Conservation (phyloP, 805 yeast genomes). For the Komagataella pseudopastoris region DNA sequence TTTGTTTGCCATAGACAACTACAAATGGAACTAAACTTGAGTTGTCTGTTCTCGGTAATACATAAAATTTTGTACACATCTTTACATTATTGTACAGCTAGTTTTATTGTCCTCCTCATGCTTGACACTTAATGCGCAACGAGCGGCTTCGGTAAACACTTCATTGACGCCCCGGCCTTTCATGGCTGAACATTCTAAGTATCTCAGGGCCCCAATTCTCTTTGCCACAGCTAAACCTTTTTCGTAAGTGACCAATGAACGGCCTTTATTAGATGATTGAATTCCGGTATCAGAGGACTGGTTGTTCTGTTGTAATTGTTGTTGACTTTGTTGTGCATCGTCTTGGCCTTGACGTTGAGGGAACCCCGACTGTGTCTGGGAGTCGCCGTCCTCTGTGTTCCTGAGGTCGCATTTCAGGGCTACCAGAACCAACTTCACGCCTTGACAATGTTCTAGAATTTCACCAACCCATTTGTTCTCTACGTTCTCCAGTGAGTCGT, state of each 20-base stretch:
- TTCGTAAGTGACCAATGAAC: constrained; percentile 67
- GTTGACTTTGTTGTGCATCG: constrained; percentile 14
- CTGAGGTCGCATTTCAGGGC: constrained; percentile 93
- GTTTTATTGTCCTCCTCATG: constrained; percentile 61
- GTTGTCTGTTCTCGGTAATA: background rate
- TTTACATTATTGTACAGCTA: constrained; percentile 9
- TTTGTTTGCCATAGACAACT: background rate
- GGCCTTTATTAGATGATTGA: constrained; percentile 1
- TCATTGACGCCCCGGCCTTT: constrained; percentile 97
- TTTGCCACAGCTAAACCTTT: constrained; percentile 92
- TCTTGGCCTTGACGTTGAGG: constrained; percentile 18
- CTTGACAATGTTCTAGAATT: constrained; percentile 93
- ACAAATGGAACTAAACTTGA: background rate
- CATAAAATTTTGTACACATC: background rate
- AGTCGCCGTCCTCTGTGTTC: constrained; percentile 34
- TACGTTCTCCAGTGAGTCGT: constrained; percentile 89
- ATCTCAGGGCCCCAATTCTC: constrained; percentile 84
- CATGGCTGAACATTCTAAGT: constrained; percentile 94
- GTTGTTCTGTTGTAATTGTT: constrained; percentile 6
- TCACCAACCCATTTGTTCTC: constrained; percentile 96
- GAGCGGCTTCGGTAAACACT: constrained; percentile 96
- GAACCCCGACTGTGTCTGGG: background rate
- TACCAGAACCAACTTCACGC: constrained; percentile 84
- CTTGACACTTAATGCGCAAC: constrained; percentile 86
- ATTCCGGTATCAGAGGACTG: background rate